Evolutionary conservation across 805 yeast genomes (phyloP).

Genomic region (Wickerhamiella occidentalis): DNA sequence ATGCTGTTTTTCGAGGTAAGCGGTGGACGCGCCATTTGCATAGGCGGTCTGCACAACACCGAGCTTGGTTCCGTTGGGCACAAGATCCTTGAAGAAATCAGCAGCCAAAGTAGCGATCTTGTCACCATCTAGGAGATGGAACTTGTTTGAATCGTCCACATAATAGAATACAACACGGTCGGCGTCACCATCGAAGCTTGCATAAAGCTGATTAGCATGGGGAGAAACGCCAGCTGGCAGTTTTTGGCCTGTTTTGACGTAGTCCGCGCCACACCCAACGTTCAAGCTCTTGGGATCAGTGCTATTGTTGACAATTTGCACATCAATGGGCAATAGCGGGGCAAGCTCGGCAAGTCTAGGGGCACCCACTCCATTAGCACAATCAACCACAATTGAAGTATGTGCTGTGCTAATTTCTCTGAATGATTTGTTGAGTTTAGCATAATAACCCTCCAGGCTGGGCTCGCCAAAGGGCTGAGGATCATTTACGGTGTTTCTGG

Average conservation of each 20-base stretch:
- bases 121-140: slow-evolving; percentile 68
- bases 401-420: slow-evolving; percentile 29
- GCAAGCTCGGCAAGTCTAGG: slow-evolving; percentile 48
- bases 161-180: slow-evolving; percentile 77
- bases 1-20: slow-evolving; percentile 48
- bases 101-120: slow-evolving; percentile 82
- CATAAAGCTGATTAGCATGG: slow-evolving; percentile 40
- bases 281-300: slow-evolving; percentile 50
- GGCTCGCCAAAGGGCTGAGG: slow-evolving; percentile 42
- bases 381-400: slow-evolving; percentile 52
- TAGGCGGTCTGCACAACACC: slow-evolving; percentile 97
- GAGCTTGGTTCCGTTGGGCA: slow-evolving; percentile 38
- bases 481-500: slow-evolving; percentile 45
- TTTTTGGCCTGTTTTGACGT: slow-evolving; percentile 75
- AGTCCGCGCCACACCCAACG: slow-evolving; percentile 86
- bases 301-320: slow-evolving; percentile 39
- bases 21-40: slow-evolving; percentile 88
- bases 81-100: slow-evolving; percentile 40
- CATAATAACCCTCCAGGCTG: slow-evolving; percentile 56
- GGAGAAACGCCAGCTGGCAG: slow-evolving; percentile 53
- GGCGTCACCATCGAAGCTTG: slow-evolving; percentile 95
- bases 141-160: slow-evolving; percentile 26
- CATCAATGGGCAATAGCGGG: slow-evolving; percentile 33
- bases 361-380: slow-evolving; percentile 97
- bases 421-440: slow-evolving; percentile 46